A percentile compares a stretch with the other conserved stretches of the same genome.
phyloP scores from a whole-genome alignment of 2,329 filamentous ascomycete species.

The Scolecobasidium constrictum region DNA sequence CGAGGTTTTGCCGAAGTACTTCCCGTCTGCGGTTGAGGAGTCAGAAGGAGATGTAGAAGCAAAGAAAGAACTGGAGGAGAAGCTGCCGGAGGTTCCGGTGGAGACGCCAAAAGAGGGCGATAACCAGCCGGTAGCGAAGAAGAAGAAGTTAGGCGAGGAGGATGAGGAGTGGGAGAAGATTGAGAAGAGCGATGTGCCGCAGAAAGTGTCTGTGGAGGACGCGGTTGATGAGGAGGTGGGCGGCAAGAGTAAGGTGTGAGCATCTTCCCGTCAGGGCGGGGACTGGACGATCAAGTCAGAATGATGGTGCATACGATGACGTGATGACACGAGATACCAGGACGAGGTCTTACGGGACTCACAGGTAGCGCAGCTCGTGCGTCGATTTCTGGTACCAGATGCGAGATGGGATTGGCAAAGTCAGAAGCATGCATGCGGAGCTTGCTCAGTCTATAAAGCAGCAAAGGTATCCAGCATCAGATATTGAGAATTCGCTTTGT shows the following conservation, averaged over 20 bases:
- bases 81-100: constrained; percentile 28
- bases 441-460: no score
- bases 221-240: constrained; percentile 9
- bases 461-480: no score
- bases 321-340: no score
- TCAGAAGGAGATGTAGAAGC: background rate
- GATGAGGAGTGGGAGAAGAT: constrained; percentile 31
- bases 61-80: constrained; percentile 1
- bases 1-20: constrained; percentile 47
- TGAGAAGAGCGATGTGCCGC: constrained; percentile 15
- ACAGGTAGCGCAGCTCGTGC: no score
- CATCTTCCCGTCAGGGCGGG: no score
- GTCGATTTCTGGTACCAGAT: no score
- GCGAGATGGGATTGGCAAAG: no score
- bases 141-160: constrained; percentile 27
- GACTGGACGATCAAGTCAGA: no score
- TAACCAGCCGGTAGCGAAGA: constrained; percentile 37
- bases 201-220: constrained; percentile 10
- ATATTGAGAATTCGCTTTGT: no score
- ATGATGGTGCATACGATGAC: no score
- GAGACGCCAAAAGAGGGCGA: constrained; percentile 23
- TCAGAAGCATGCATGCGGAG: no score
- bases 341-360: no score
- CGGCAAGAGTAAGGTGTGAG: constrained; percentile 1
- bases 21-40: constrained; percentile 1